A percentile compares a stretch with the other conserved stretches of the same genome.
These are phyloP conservation scores for Fonsecaea pedrosoi DNA, from an alignment of 2,329 filamentous ascomycete species.

Conservation along the genomic window DNA sequence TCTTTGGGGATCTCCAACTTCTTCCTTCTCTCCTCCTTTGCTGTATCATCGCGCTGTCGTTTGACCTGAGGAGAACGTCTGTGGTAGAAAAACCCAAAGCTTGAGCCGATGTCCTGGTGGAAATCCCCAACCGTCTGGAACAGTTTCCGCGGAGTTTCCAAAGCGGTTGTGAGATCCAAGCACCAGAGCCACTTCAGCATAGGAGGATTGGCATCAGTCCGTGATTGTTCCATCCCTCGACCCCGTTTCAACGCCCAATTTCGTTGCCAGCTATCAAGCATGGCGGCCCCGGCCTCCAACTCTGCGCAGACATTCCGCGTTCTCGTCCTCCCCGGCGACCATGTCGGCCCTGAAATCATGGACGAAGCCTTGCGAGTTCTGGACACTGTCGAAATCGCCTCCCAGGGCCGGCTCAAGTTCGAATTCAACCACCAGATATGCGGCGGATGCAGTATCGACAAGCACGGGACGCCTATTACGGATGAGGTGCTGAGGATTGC, in stretches of 20 bases:
- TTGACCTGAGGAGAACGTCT: too few relatives aligned
- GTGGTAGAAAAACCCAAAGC: too few relatives aligned
- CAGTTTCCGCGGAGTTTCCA: background rate
- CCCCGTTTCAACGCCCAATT: too few relatives aligned
- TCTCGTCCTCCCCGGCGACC: constrained; percentile 71
- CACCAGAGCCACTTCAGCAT: too few relatives aligned
- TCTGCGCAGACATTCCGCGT: constrained; percentile 48
- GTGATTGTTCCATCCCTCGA: background rate
- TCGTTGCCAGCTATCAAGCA: background rate
- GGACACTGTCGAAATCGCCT: constrained; percentile 50
- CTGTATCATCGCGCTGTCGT: too few relatives aligned
- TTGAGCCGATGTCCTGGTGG: background rate
- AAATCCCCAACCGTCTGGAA: background rate
- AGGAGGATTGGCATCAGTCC: background rate
- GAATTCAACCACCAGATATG: constrained; percentile 70
- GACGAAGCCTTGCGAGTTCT: constrained; percentile 68
- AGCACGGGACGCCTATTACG: constrained; percentile 69
- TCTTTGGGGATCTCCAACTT: too few relatives aligned
- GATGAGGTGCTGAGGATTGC: constrained; percentile 65
- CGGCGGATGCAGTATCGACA: constrained; percentile 71
- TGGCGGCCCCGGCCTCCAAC: constrained; percentile 10
- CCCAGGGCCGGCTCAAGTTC: constrained; percentile 64
- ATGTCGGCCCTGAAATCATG: constrained; percentile 73
- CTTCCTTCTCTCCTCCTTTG: too few relatives aligned
- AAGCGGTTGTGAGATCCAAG: background rate